Evolutionary conservation across 306 rosid genomes (phyloP).

Genomic region (Prunus padus): DNA sequence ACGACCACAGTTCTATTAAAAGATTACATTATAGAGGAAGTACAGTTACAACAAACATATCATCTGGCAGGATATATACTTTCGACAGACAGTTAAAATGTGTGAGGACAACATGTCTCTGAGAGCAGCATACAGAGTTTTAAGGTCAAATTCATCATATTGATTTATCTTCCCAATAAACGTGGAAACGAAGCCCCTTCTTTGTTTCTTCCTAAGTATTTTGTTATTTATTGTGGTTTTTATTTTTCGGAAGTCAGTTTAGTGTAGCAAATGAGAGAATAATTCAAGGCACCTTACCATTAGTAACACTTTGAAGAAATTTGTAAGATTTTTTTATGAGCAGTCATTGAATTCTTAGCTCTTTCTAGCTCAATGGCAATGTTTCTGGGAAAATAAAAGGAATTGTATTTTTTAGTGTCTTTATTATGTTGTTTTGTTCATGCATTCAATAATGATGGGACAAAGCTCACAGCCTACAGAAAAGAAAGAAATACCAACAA

Average conservation of each 20-base stretch:
- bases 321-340: not conserved
- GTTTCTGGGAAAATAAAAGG: not conserved
- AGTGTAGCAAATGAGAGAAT: not conserved
- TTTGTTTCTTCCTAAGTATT: not conserved
- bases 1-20: conserved; percentile 36
- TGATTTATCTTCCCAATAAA: not conserved
- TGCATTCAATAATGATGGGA: not conserved
- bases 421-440: too few species aligned
- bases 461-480: not conserved
- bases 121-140: conserved; percentile 12
- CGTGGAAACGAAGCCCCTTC: not conserved
- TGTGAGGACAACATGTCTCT: conserved; percentile 30
- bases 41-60: conserved; percentile 34
- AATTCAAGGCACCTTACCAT: not conserved
- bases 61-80: conserved; percentile 50
- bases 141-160: not conserved
- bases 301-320: not conserved
- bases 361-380: not conserved
- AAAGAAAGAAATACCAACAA: not conserved
- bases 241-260: not conserved
- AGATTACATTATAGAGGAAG: conserved; percentile 59
- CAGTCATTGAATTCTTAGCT: not conserved
- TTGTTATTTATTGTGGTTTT: not conserved
- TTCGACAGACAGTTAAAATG: conserved; percentile 55
- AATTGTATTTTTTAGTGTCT: not conserved